Conservation (phyloP, 2,329 filamentous ascomycete genomes). For the Didymellaceae sp. region DNA sequence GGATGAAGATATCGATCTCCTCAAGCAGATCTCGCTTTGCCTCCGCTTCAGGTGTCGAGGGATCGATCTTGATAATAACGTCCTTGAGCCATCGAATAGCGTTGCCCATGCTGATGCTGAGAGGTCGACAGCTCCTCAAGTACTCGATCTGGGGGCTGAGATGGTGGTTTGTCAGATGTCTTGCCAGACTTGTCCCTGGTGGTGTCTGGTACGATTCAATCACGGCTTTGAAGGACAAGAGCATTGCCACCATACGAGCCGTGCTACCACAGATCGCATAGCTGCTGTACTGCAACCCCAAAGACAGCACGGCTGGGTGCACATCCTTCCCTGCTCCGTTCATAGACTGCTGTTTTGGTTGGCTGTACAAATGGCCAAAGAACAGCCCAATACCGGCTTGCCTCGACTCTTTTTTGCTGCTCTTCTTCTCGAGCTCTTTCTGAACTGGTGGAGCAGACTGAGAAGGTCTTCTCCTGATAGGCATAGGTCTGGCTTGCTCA, state of each 20-base stretch:
- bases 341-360: conserved; percentile 70
- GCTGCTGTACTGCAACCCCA: conserved; percentile 88
- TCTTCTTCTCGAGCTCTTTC: conserved; percentile 43
- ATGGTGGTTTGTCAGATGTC: conserved; percentile 89
- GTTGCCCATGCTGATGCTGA: conserved; percentile 97
- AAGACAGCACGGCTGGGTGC: conserved; percentile 80
- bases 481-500: conserved; percentile 41
- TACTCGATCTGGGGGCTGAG: conserved; percentile 96
- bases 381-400: conserved; percentile 61
- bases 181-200: conserved; percentile 79
- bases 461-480: conserved; percentile 41
- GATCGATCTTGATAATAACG: conserved; percentile 87
- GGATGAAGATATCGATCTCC: conserved; percentile 87
- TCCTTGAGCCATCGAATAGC: conserved; percentile 94
- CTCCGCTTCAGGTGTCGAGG: conserved; percentile 78
- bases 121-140: conserved; percentile 88
- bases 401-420: conserved; percentile 57
- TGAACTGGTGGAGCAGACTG: conserved; percentile 37
- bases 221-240: conserved; percentile 89
- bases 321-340: conserved; percentile 71
- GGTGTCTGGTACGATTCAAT: conserved; percentile 94
- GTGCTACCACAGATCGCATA: conserved; percentile 91
- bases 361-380: conserved; percentile 82
- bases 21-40: conserved; percentile 81
- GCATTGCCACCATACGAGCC: conserved; percentile 82